Percentiles rank a stretch among this genome's conserved stretches.
These are phyloP conservation scores for Psilocybe cubensis DNA, from an alignment of 768 basidiomycete species.

Conservation along the genomic window DNA sequence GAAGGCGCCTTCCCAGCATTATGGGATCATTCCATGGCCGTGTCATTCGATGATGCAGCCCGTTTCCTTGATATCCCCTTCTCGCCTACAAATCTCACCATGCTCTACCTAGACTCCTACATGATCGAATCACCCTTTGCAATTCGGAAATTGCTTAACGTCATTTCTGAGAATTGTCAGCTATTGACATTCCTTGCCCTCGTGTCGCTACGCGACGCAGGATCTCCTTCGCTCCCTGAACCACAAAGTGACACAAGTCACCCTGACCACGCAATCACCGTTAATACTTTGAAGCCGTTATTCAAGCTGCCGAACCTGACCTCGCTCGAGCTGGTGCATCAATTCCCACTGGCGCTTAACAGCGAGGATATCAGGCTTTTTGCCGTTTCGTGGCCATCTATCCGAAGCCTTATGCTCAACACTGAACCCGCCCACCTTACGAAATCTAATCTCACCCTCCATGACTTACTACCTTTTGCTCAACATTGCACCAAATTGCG, in stretches of 20 bases:
- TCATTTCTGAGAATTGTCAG: constrained; percentile 50
- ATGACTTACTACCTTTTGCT: constrained; percentile 44
- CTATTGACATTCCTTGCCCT: constrained; percentile 48
- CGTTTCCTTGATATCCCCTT: constrained; percentile 46
- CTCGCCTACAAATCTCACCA: constrained; percentile 51
- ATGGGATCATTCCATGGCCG: constrained; percentile 53
- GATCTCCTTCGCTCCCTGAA: not conserved
- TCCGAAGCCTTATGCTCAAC: constrained; percentile 49
- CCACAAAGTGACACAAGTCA: constrained; percentile 20
- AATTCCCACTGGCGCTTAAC: constrained; percentile 39
- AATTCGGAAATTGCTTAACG: constrained; percentile 45
- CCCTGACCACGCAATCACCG: constrained; percentile 29
- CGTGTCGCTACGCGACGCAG: constrained; percentile 33
- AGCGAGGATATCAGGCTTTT: constrained; percentile 48
- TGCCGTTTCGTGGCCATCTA: constrained; percentile 46
- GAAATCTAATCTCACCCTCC: constrained; percentile 36
- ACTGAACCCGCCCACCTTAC: constrained; percentile 42
- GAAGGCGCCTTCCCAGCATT: constrained; percentile 58
- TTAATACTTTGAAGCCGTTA: constrained; percentile 39
- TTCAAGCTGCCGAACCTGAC: constrained; percentile 35
- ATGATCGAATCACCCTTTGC: constrained; percentile 44
- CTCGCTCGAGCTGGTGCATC: constrained; percentile 41
- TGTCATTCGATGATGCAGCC: constrained; percentile 45
- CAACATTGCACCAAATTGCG: constrained; percentile 41
- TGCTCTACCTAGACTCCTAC: constrained; percentile 56